Evolutionary conservation across 345 rosid species (phyloP), one percentile per base, ranked within the genome.

Genomic region (Jatropha curcas): DNA sequence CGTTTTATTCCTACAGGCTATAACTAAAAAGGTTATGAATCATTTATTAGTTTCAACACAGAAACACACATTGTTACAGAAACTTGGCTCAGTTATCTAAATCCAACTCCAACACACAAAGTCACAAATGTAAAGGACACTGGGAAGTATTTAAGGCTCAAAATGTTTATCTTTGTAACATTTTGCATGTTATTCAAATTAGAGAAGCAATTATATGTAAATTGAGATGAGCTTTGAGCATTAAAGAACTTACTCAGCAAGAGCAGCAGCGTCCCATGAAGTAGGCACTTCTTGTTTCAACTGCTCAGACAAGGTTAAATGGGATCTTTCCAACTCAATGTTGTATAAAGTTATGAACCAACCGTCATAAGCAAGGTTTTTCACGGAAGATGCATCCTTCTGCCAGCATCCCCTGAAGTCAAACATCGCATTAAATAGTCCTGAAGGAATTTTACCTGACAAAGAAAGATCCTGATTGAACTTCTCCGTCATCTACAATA

Each of bases 401-500:
- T 82, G 97, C 99, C 99, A 95, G 61, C 84, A 76, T 60, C 80
- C 81, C 50, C 55, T 88, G 68, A 92, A 89, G 33, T 82, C 76
- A 68, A 95, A 95, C 98, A 91, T 92, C 51, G 79, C 19, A 81
- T 95, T 92, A 52, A 90, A 95, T 39, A 77, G 60, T 52, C 99
- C 99, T 1, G 90, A 87, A 0, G 99, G 99, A 9, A 95, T 92
- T 84, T 95, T 92, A 63, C 99, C 94, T 0, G 88, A 76, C n/a
- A 95, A 84, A 48, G 83, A 79, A 71, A 91, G 68, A 22, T 86
- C 96, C 76, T 84, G 96, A 74, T 92, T 95, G 74, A 89, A 86
- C 79, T 89, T 89, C 92, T 91, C 98, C 37, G 99, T 92, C 99
- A 95, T 95, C 98, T 95, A 80, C 70, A 68, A 68, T 43, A 70